Evolutionary conservation across 768 basidiomycete species (phyloP), one percentile per base, ranked within the genome.

Genomic region (Guyanaporus albipodus): DNA sequence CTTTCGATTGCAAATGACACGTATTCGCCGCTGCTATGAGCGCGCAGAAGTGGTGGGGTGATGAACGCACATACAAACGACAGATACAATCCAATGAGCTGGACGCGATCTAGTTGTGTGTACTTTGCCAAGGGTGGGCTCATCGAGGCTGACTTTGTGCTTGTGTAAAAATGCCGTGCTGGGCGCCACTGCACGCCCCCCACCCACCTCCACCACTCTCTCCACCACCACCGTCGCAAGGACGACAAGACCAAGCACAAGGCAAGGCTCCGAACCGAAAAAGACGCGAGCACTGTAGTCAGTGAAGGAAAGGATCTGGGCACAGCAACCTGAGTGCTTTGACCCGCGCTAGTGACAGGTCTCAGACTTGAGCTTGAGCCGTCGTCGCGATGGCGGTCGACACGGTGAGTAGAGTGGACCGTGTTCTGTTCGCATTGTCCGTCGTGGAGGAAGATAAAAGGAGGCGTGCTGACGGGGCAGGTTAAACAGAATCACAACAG

Each of bases 401-500:
- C n/a, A 1, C 32, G 23, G 60, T 61, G 53, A 58, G 60, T 60
- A 59, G 57, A 35, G 26, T 28, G 18, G 34, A n/a, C 37, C 19
- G 9, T 43, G 17, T 34, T 26, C 5, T 1, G 6, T 6, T 14
- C 29, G 37, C 56, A 42, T 54, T 52, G 47, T 14, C 42, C 51
- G 37, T 18, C 11, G 44, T 45, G 45, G 49, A 53, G 37, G 40
- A 36, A 14, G 15, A 53, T 48, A 57, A 49, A 60, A 49, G 27
- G 14, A 50, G 34, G 12, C 2, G 24, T 36, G 32, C 43, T 53
- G 34, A 53, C 49, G 0, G 12, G 45, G 43, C 37, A 56, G 56
- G 6, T 46, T 36, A 67, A 66, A 66, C 59, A 66, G 44, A 37
- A 50, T 39, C 66, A 67, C 54, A 66, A 64, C 57, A 67, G 35